Percentiles rank a stretch among this genome's conserved stretches.
These are phyloP conservation scores for Pyrenopolyporus hunteri DNA, from an alignment of 495 filamentous ascomycete genomes.

Conservation along the genomic window DNA sequence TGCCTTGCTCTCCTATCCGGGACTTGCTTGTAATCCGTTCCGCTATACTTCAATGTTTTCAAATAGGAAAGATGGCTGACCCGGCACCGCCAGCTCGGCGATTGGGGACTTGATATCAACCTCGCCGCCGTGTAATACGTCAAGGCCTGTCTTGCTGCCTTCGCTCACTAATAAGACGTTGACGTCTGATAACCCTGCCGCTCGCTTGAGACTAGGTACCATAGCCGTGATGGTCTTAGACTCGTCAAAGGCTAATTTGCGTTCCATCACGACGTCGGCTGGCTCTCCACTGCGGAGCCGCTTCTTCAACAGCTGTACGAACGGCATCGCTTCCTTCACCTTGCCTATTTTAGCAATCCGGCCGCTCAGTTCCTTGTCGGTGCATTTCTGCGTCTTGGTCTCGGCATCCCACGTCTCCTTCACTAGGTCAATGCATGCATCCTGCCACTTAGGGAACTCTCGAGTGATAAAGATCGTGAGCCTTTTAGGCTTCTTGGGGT, in stretches of 20 bases:
- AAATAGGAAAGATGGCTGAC: constrained; percentile 77
- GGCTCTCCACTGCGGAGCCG: constrained; percentile 67
- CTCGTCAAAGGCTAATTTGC: constrained; percentile 88
- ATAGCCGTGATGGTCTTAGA: constrained; percentile 66
- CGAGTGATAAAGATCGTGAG: constrained; percentile 84
- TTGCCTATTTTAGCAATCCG: constrained; percentile 78
- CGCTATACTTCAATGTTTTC: constrained; percentile 57
- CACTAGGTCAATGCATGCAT: constrained; percentile 80
- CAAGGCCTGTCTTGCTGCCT: constrained; percentile 68
- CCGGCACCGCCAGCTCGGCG: constrained; percentile 78
- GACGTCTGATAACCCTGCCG: constrained; percentile 66
- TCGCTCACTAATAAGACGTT: constrained; percentile 71
- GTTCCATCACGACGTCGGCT: constrained; percentile 70
- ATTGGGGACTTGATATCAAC: constrained; percentile 61
- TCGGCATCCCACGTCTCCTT: constrained; percentile 57
- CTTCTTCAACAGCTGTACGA: constrained; percentile 85
- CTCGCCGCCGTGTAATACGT: constrained; percentile 56
- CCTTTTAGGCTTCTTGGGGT: constrained; percentile 88
- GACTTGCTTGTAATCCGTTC: background rate
- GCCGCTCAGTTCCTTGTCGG: constrained; percentile 80
- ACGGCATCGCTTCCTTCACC: constrained; percentile 98
- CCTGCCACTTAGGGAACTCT: constrained; percentile 86
- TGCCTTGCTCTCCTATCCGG: background rate
- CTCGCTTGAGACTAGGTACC: constrained; percentile 59
- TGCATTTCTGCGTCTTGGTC: constrained; percentile 55